A percentile compares a stretch with the other conserved stretches of the same genome.
Evolutionary conservation across 495 filamentous ascomycete genomes (phyloP).

Genomic region (Neurospora sp.): DNA sequence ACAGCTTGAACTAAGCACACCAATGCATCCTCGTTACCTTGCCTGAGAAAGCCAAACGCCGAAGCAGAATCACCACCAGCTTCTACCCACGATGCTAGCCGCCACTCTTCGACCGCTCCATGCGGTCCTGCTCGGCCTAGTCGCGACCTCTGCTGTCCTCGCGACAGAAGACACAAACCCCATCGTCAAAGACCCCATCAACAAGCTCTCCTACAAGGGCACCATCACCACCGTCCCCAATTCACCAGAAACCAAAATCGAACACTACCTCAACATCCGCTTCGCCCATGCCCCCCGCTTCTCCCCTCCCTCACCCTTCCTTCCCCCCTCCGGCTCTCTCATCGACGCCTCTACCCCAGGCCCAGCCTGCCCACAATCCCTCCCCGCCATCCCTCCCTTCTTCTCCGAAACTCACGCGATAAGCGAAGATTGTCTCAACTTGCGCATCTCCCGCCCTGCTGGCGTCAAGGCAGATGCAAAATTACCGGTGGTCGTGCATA

Average conservation of each 20-base stretch:
- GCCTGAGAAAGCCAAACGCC: not conserved
- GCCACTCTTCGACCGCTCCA: not conserved
- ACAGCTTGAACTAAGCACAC: not conserved
- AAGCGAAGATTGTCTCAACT: conserved; percentile 32
- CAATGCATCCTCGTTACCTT: not conserved
- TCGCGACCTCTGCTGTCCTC: not conserved
- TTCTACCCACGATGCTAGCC: not conserved
- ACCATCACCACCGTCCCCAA: not conserved
- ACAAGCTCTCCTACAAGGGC: not conserved
- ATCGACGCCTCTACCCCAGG: conserved; percentile 27
- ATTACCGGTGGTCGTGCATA: conserved; percentile 32
- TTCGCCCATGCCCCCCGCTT: conserved; percentile 34
- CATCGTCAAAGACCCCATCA: not conserved
- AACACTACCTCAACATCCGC: conserved; percentile 33
- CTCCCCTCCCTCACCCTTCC: conserved; percentile 23
- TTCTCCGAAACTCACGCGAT: conserved; percentile 23
- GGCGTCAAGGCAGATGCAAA: conserved; percentile 16
- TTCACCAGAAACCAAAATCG: conserved; percentile 7
- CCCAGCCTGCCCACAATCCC: conserved; percentile 29
- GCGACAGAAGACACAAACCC: not conserved
- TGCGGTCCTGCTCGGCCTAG: not conserved
- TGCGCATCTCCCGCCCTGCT: conserved; percentile 29
- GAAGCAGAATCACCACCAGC: not conserved
- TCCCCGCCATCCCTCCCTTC: conserved; percentile 26
- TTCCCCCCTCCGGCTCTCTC: conserved; percentile 12